Evolutionary conservation across 2,329 filamentous ascomycete species (phyloP).

Genomic region (Trichoderma citrinoviride): DNA sequence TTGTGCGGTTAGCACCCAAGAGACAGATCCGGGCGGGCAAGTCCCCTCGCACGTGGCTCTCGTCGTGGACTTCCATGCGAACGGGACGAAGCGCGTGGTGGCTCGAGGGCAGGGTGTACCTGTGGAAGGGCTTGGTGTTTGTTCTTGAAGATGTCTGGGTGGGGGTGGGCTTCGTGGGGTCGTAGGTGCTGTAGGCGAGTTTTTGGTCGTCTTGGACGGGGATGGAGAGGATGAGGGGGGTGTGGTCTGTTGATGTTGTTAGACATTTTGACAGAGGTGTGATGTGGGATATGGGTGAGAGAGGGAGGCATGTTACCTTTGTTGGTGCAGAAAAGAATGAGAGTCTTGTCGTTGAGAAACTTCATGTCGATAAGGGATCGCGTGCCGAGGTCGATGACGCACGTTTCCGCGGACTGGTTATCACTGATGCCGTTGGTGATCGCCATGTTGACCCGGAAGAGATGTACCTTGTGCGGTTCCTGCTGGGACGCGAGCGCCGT

Average conservation of each 20-base stretch:
- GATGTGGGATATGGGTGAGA: not conserved
- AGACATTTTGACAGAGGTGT: not conserved
- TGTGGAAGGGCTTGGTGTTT: constrained; percentile 23
- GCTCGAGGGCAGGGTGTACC: constrained; percentile 32
- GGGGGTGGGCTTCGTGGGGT: constrained; percentile 25
- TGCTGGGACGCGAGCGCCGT: constrained; percentile 44
- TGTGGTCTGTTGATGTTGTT: constrained; percentile 27
- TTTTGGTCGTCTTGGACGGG: constrained; percentile 37
- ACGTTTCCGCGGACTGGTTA: constrained; percentile 38
- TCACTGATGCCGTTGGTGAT: constrained; percentile 60
- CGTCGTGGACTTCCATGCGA: constrained; percentile 52
- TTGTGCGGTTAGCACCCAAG: constrained; percentile 47
- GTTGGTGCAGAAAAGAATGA: constrained; percentile 58
- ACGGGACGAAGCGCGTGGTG: constrained; percentile 37
- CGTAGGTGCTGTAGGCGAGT: constrained; percentile 40
- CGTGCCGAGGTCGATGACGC: constrained; percentile 42
- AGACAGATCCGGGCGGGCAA: constrained; percentile 52
- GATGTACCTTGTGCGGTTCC: constrained; percentile 45
- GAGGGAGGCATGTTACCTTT: constrained; percentile 32
- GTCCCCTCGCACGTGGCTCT: constrained; percentile 44
- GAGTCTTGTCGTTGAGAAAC: constrained; percentile 60
- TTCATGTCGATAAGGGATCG: constrained; percentile 59
- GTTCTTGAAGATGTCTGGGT: constrained; percentile 8
- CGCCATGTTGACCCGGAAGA: constrained; percentile 53
- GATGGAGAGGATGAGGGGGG: constrained; percentile 33